Evolutionary conservation across 2,329 filamentous ascomycete species (phyloP).

Genomic region (Neopestalotiopsis clavispora): DNA sequence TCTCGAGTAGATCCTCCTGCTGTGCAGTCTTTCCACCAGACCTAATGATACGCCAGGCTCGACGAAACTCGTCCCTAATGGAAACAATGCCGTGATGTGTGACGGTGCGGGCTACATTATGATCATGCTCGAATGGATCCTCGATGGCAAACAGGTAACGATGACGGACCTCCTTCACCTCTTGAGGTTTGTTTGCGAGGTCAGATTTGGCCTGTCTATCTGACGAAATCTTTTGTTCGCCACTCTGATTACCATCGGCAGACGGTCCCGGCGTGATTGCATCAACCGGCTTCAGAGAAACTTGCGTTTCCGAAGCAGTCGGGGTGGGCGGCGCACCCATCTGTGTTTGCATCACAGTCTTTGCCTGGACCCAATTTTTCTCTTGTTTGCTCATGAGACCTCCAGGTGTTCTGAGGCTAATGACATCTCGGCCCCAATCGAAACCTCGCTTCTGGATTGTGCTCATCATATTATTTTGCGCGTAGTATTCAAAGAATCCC

Average conservation of each 20-base stretch:
- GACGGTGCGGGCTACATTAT: constrained; percentile 88
- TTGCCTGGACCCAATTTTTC: constrained; percentile 88
- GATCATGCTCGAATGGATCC: constrained; percentile 86
- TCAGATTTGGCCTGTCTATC: constrained; percentile 18
- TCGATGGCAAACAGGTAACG: constrained; percentile 89
- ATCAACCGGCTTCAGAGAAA: constrained; percentile 22
- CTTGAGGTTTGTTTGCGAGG: constrained; percentile 35
- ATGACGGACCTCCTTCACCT: constrained; percentile 73
- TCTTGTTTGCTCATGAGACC: constrained; percentile 75
- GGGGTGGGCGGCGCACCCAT: constrained; percentile 33
- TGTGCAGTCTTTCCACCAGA: constrained; percentile 47
- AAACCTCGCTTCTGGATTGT: constrained; percentile 64
- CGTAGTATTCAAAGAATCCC: constrained; percentile 90
- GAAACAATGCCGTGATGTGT: constrained; percentile 81
- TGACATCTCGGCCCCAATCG: constrained; percentile 79
- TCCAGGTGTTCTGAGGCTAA: constrained; percentile 75
- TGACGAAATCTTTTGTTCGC: constrained; percentile 18
- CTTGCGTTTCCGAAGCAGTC: constrained; percentile 21
- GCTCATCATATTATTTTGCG: constrained; percentile 61
- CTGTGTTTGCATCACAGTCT: constrained; percentile 65
- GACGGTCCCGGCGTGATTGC: constrained; percentile 24
- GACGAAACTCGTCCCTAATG: constrained; percentile 83
- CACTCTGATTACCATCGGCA: constrained; percentile 17
- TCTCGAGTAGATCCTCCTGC: constrained; percentile 57
- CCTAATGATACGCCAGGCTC: constrained; percentile 75